Evolutionary conservation across 371 early-diverging fungal species (phyloP).

Genomic region (Circinella minor): DNA sequence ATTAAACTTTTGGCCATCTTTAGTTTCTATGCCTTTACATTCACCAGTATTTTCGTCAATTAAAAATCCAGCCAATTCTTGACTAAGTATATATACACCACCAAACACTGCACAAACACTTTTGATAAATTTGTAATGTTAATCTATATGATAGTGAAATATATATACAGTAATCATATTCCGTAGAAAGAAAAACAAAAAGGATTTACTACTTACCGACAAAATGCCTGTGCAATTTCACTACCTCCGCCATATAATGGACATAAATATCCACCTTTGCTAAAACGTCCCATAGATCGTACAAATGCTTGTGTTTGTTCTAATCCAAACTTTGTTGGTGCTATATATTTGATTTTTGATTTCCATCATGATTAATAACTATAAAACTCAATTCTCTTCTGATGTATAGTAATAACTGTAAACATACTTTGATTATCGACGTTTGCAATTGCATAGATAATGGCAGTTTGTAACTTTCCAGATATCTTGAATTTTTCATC

Average conservation of each 20-base stretch:
- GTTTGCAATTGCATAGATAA: slow-evolving; percentile 76
- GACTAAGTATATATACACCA: slow-evolving; percentile 83
- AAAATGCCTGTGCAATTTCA: slow-evolving; percentile 92
- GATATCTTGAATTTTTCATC: slow-evolving; percentile 68
- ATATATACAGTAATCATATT: too few species aligned
- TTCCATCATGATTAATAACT: slow-evolving; percentile 1
- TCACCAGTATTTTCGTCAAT: slow-evolving; percentile 39
- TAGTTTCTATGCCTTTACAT: slow-evolving; percentile 49
- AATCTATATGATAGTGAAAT: neutral
- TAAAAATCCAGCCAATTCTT: slow-evolving; percentile 40
- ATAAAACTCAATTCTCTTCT: too few species aligned
- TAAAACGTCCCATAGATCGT: slow-evolving; percentile 87
- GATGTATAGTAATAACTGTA: neutral
- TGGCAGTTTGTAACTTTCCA: slow-evolving; percentile 67
- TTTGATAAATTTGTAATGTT: neutral
- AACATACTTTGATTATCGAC: slow-evolving; percentile 48
- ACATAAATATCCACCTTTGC: slow-evolving; percentile 81
- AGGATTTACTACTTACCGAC: slow-evolving; percentile 57
- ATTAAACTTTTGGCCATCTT: slow-evolving; percentile 50
- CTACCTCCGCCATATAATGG: slow-evolving; percentile 90
- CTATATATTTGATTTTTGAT: neutral
- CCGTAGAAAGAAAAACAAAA: too few species aligned
- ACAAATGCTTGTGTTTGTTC: slow-evolving; percentile 70
- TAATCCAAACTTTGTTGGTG: slow-evolving; percentile 63
- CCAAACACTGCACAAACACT: slow-evolving; percentile 90